Evolutionary conservation across 208 protist species (phyloP), one percentile per base, ranked within the genome.

Genomic region (Trypanosoma lewisi): DNA sequence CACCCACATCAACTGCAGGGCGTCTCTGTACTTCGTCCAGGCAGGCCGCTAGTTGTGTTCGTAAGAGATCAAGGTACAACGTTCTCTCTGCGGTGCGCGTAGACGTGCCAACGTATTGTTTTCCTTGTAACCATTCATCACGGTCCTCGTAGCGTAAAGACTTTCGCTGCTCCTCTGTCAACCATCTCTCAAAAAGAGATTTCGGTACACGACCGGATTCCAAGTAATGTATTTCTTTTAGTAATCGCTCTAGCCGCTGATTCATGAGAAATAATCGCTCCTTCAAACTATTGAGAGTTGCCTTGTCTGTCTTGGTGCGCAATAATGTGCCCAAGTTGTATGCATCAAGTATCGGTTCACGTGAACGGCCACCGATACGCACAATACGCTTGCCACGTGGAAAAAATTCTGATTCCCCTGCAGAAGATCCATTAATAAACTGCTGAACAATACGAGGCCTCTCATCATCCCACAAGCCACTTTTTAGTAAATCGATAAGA

Each of bases 321-420:
- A 93, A 37, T 27, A 95, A 60, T 36, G 78, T 51, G 52, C 76
- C 69, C 49, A 95, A 77, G 73, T 95, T 95, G 77, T 91, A 82
- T 12, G 61, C 63, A 55, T 88, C 87, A 23, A 95, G 81, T 4
- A 75, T 77, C 6, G 75, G 17, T 62, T 95, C 84, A 12, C 77
- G 67, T 4, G 89, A 95, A 51, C 86, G 86, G 17, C 89, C 89
- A 63, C 89, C 89, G 37, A 95, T 90, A 53, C 89, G 89, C n/a
- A 95, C 82, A 49, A 95, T 68, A 8, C 87, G 84, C 31, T 83
- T 78, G 7, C 86, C 89, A 47, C 67, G 56, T 0, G 89, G 89
- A 55, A 95, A 95, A n/a, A 74, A 50, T 62, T 86, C 82, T 14
- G 68, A 34, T 39, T 62, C 33, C 39, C 47, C 21, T 39, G 51